These are phyloP conservation scores for Corymbia citriodora DNA, from an alignment of 441 rosid species.

Conservation along the genomic window DNA sequence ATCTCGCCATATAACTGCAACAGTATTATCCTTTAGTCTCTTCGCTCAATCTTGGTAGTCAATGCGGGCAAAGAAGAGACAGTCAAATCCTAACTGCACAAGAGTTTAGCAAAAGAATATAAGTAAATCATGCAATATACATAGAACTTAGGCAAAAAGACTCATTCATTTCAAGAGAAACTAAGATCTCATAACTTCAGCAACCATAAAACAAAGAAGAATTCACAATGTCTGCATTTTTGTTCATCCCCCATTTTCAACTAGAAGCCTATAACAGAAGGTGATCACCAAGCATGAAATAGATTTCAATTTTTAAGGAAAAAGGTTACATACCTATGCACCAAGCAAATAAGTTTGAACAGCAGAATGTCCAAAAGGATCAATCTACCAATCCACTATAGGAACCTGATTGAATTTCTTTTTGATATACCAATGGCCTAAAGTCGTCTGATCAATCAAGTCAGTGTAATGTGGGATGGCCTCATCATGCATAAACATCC, in stretches of 20 bases:
- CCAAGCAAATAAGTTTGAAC: conserved; percentile 74
- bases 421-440: conserved; percentile 62
- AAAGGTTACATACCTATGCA: conserved; percentile 41
- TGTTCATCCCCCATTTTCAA: neutral
- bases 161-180: neutral
- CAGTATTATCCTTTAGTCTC: conserved; percentile 55
- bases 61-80: conserved; percentile 72
- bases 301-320: neutral
- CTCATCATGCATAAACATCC: conserved; percentile 71
- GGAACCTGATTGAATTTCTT: conserved; percentile 55
- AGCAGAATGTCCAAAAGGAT: conserved; percentile 77
- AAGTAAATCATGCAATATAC: neutral
- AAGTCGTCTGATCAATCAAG: conserved; percentile 71
- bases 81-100: conserved; percentile 69
- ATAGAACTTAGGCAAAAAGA: neutral
- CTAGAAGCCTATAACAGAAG: neutral
- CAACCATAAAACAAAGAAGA: neutral
- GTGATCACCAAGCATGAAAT: neutral
- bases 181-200: neutral
- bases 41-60: conserved; percentile 74
- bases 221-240: neutral
- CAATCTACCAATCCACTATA: conserved; percentile 77
- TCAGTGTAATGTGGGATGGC: conserved; percentile 60
- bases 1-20: conserved; percentile 73
- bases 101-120: neutral